phyloP scores from a whole-genome alignment of 2,329 filamentous ascomycete species.

The Aaosphaeria pasadenensis region DNA sequence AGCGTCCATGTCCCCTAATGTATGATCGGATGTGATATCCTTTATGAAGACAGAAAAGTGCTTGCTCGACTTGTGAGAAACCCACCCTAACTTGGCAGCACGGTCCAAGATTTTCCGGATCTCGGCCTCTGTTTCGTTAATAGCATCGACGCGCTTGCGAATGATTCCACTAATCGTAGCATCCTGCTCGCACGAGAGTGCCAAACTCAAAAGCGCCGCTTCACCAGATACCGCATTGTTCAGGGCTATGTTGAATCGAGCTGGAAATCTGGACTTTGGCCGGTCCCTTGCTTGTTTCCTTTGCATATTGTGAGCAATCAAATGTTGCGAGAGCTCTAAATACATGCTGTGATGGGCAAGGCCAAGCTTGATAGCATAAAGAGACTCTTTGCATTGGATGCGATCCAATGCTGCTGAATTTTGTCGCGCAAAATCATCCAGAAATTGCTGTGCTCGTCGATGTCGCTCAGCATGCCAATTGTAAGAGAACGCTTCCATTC shows the following conservation, averaged over 20 bases:
- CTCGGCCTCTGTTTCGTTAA: conserved; percentile 7
- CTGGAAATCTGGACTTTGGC: conserved; percentile 24
- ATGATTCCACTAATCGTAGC: conserved; percentile 14
- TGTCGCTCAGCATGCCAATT: conserved; percentile 54
- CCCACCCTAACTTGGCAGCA: conserved; percentile 12
- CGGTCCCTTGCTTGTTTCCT: conserved; percentile 35
- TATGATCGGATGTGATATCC: conserved; percentile 12
- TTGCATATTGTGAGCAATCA: conserved; percentile 52
- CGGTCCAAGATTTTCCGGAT: conserved; percentile 11
- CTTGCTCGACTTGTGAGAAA: background rate
- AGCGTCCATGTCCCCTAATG: conserved; percentile 20
- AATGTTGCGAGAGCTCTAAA: conserved; percentile 53
- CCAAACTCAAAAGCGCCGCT: conserved; percentile 52
- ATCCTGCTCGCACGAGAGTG: conserved; percentile 14
- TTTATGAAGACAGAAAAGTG: conserved; percentile 9
- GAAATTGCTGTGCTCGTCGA: conserved; percentile 52
- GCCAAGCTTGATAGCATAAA: conserved; percentile 44
- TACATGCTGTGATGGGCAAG: conserved; percentile 53
- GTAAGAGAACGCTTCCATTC: conserved; percentile 48
- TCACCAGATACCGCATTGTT: conserved; percentile 47
- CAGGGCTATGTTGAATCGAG: conserved; percentile 46
- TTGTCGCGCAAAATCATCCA: conserved; percentile 51
- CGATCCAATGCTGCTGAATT: conserved; percentile 30
- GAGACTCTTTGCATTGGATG: conserved; percentile 44
- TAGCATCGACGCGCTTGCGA: conserved; percentile 13